These are phyloP conservation scores for Phytopythium chamaehyphon DNA, from an alignment of 352 stramenopile genomes.

Conservation along the genomic window DNA sequence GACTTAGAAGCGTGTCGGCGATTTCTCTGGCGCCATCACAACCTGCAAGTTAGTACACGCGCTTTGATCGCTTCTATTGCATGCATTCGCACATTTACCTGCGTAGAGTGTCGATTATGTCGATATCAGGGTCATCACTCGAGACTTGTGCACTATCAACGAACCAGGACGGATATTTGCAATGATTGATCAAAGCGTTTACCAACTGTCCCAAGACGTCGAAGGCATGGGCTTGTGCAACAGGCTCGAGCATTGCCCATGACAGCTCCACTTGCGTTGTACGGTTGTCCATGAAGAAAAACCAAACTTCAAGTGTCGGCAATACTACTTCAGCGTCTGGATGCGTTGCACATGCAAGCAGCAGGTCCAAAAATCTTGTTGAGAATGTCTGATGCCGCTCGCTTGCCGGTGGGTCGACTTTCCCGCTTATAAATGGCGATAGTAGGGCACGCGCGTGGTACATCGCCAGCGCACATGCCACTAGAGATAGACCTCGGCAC, in stretches of 20 bases:
- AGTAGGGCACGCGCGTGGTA: conserved; percentile 36
- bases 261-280: conserved; percentile 34
- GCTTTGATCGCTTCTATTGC: background rate
- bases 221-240: conserved; percentile 31
- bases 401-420: background rate
- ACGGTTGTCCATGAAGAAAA: conserved; percentile 78
- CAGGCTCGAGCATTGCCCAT: conserved; percentile 29
- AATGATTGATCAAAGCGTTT: conserved; percentile 58
- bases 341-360: conserved; percentile 61
- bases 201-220: conserved; percentile 59
- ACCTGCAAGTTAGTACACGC: background rate
- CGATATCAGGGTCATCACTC: conserved; percentile 56
- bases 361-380: conserved; percentile 46
- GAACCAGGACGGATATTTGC: conserved; percentile 56
- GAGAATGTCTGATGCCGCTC: conserved; percentile 15
- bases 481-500: conserved; percentile 34
- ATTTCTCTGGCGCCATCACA: conserved; percentile 48
- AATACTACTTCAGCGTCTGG: conserved; percentile 48
- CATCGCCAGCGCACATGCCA: conserved; percentile 42
- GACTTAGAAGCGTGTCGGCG: conserved; percentile 71
- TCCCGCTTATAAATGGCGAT: conserved; percentile 9
- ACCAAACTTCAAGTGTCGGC: conserved; percentile 84
- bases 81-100: conserved; percentile 27
- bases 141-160: conserved; percentile 45
- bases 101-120: conserved; percentile 41